Evolutionary conservation across 306 rosid species (phyloP).

Genomic region (Geum urbanum): DNA sequence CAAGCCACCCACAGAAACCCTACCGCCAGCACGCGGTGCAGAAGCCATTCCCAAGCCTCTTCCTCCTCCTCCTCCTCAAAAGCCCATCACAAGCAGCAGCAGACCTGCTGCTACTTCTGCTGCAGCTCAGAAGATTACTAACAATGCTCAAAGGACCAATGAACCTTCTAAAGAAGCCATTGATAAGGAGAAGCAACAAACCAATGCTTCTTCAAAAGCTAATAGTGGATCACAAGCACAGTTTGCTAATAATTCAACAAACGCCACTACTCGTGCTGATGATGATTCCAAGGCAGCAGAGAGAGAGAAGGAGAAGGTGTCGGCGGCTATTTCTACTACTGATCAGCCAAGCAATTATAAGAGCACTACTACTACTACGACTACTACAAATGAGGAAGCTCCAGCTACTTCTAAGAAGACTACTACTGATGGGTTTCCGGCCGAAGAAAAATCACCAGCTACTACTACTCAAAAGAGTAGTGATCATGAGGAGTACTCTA

Average conservation of each 20-base stretch:
- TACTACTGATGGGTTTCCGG: neutral
- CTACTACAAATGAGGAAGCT: neutral
- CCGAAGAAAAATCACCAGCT: neutral
- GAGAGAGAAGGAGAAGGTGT: conserved; percentile 5
- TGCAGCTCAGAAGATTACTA: neutral
- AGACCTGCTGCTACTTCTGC: neutral
- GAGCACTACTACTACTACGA: neutral
- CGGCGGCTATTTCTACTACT: neutral
- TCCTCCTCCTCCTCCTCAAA: too few relatives aligned
- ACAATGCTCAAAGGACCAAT: conserved; percentile 1
- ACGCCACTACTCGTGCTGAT: neutral
- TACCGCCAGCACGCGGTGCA: neutral
- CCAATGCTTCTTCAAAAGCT: neutral
- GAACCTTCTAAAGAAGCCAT: neutral
- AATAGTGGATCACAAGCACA: neutral
- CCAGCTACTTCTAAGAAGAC: neutral
- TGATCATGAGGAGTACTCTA: neutral
- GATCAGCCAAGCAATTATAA: neutral
- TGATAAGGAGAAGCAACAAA: neutral
- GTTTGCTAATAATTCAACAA: neutral
- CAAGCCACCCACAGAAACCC: neutral
- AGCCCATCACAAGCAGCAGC: neutral
- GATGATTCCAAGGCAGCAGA: neutral
- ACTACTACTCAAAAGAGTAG: neutral
- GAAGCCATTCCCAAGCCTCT: conserved; percentile 9